phyloP scores from a whole-genome alignment of 495 filamentous ascomycete species.

The Xylaria castorea region DNA sequence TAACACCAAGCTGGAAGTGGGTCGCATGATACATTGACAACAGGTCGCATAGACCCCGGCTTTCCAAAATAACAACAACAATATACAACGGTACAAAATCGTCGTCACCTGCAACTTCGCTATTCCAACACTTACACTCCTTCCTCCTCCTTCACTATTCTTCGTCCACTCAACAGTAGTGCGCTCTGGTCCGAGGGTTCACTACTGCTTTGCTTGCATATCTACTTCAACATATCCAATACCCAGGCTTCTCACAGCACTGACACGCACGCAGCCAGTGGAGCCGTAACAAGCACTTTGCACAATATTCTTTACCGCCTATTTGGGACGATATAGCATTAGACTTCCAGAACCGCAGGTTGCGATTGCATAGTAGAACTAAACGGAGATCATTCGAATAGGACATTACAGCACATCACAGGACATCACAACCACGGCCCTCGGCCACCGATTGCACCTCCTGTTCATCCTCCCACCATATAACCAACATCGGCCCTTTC shows the following conservation, averaged over 20 bases:
- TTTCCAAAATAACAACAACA: conserved; percentile 44
- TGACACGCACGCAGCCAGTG: neutral
- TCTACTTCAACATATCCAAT: neutral
- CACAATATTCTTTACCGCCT: neutral
- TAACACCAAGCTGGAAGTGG: conserved; percentile 31
- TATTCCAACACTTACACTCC: conserved; percentile 22
- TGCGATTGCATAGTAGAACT: conserved; percentile 1
- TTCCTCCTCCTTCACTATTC: conserved; percentile 19
- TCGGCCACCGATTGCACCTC: conserved; percentile 12
- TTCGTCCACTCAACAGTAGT: neutral
- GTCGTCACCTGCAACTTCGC: conserved; percentile 34
- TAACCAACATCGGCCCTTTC: neutral
- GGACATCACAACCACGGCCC: neutral
- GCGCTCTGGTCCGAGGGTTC: neutral
- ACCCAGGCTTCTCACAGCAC: neutral
- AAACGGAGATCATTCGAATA: neutral
- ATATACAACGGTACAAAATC: conserved; percentile 44
- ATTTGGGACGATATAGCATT: neutral
- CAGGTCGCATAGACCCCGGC: conserved; percentile 17
- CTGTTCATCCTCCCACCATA: neutral
- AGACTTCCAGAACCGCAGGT: neutral
- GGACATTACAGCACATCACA: neutral
- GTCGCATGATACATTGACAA: conserved; percentile 34
- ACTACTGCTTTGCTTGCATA: neutral
- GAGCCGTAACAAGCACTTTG: neutral